Base-by-base conservation (phyloP, 2,329 filamentous ascomycete species). In the Pezizomycotina sp. region DNA sequence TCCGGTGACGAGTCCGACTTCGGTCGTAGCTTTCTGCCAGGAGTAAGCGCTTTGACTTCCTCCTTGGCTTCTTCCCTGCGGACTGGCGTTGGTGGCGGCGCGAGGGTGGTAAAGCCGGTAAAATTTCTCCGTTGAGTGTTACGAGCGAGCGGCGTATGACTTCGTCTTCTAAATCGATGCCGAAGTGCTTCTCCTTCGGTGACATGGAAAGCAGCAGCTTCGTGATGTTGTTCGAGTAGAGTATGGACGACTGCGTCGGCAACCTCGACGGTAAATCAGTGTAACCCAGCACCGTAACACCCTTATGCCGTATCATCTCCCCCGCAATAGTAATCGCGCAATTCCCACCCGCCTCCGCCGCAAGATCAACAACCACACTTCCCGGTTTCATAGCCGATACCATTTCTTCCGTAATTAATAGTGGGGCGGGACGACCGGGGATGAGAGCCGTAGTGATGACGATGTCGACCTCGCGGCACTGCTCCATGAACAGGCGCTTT, bases 161-260 rank as follows among this genome's bases (percentile, higher is more conserved):
- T 56, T 91, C 82, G 48, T 92, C 83, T 1, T 69, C 66, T 3
- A 91, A 62, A 49, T 91, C 79, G 28, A 92, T 65, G 5, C 80
- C 79, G 46, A 82, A 92, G 23, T 75, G 68, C 46, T 80, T 82
- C 2, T 82, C 73, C 41, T 76, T 68, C 1, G 81, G 79, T 1
- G 73, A 59, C 65, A 92, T 81, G 0, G 82, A 89, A 6, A 92
- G 64, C 18, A 92, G 61, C 38, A 84, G 77, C 54, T 92, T 92
- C 48, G 76, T 83, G 50, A 92, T 84, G 53, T 92, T 92, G 65
- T 92, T 92, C 2, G 80, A 89, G 58, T 92, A 92, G 13, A 92
- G 61, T 0, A 80, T 91, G 0, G 82, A 91, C 0, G 82, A 81
- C 56, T 92, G 83, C 0, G 82, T 91, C 0, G 83, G 81, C 2